These are phyloP conservation scores for Wallacemonas sp. DNA, from an alignment of 208 protist genomes.

Conservation along the genomic window DNA sequence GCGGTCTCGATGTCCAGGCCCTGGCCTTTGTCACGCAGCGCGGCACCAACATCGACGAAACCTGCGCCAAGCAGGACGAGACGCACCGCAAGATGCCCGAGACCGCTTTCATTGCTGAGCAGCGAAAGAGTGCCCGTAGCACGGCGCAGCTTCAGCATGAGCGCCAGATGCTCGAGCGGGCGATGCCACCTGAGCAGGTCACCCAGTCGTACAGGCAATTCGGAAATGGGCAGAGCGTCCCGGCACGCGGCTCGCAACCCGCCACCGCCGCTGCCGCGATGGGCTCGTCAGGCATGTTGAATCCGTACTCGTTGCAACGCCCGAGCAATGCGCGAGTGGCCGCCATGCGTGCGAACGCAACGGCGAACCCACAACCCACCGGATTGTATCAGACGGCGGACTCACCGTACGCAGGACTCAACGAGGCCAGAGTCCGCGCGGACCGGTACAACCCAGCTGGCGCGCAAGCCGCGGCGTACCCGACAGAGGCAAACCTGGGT, in stretches of 20 bases:
- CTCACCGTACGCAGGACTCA: background rate
- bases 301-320: conserved; percentile 1
- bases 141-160: background rate
- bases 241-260: background rate
- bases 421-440: background rate
- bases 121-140: background rate
- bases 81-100: background rate
- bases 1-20: conserved; percentile 10
- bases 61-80: background rate
- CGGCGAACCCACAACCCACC: background rate
- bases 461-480: background rate
- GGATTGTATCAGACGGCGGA: background rate
- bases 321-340: background rate
- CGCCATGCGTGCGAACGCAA: background rate
- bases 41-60: background rate
- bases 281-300: too few species aligned
- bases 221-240: background rate
- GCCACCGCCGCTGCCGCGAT: background rate
- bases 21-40: conserved; percentile 7
- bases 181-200: background rate
- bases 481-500: too few species aligned
- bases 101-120: background rate
- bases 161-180: conserved; percentile 5
- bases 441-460: too few species aligned
- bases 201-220: background rate